Percentiles rank a stretch among this genome's conserved stretches.
phyloP scores from a whole-genome alignment of 2,329 filamentous ascomycete genomes.

The Sporothrix luriei region DNA sequence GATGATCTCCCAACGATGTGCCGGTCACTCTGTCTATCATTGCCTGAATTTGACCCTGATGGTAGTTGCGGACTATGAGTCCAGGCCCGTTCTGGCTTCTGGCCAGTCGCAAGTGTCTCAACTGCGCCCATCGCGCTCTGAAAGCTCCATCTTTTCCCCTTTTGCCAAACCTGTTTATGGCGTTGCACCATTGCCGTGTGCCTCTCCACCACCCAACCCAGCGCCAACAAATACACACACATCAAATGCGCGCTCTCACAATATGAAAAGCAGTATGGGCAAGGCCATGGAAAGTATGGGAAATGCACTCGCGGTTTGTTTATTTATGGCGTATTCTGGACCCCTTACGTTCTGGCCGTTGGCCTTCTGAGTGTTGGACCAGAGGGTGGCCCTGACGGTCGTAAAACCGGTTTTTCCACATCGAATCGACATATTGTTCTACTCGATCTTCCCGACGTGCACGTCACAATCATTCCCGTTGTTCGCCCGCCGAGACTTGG shows the following conservation, averaged over 20 bases:
- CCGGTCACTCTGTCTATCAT: slow-evolving; percentile 1
- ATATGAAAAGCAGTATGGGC: background rate
- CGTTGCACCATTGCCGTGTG: slow-evolving; percentile 21
- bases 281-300: background rate
- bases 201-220: background rate
- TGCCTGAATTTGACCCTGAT: slow-evolving; percentile 1
- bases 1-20: background rate
- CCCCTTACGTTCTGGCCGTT: background rate
- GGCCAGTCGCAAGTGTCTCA: background rate
- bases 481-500: background rate
- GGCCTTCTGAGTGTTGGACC: background rate
- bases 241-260: background rate
- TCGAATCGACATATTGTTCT: slow-evolving; percentile 20
- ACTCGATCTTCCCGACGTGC: slow-evolving; percentile 8
- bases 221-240: background rate
- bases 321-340: slow-evolving; percentile 5
- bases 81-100: slow-evolving; percentile 21
- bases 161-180: slow-evolving; percentile 21
- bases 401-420: slow-evolving; percentile 12
- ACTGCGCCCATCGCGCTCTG: background rate
- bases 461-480: slow-evolving; percentile 7
- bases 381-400: background rate
- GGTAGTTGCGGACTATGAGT: slow-evolving; percentile 1
- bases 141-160: slow-evolving; percentile 21
- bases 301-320: background rate